Percentiles rank a stretch among this genome's conserved stretches.
These are phyloP conservation scores for Pistacia vera DNA, from an alignment of 345 rosid genomes.

Conservation along the genomic window DNA sequence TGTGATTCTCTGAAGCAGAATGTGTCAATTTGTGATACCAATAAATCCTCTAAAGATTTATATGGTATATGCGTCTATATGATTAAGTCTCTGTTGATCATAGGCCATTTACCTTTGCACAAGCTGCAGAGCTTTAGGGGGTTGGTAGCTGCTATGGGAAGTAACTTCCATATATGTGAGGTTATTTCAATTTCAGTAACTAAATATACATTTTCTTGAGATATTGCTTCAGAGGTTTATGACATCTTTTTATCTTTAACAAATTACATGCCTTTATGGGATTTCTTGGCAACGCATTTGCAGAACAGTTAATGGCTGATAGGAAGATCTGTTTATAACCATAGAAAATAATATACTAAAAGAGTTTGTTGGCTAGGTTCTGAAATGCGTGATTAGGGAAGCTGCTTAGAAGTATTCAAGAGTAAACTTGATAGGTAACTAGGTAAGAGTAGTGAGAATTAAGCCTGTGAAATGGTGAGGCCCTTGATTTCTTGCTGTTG, in stretches of 20 bases:
- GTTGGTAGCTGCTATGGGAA: constrained; percentile 69
- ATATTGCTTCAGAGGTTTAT: neutral
- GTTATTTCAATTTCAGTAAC: constrained; percentile 11
- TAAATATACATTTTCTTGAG: constrained; percentile 2
- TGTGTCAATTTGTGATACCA: too few relatives aligned
- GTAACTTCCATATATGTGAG: constrained; percentile 64
- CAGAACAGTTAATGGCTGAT: neutral
- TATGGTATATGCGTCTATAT: neutral
- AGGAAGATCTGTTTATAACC: too few relatives aligned
- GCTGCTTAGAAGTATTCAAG: too few relatives aligned
- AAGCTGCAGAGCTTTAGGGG: constrained; percentile 63
- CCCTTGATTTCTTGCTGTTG: too few relatives aligned
- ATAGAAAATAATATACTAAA: too few relatives aligned
- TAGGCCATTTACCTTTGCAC: constrained; percentile 83
- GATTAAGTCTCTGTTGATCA: neutral
- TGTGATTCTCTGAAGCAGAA: too few relatives aligned
- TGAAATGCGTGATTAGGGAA: too few relatives aligned
- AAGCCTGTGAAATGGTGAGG: too few relatives aligned
- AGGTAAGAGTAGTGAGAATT: too few relatives aligned
- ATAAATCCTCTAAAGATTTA: neutral
- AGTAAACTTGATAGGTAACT: too few relatives aligned
- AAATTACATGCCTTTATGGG: neutral
- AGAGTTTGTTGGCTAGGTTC: too few relatives aligned
- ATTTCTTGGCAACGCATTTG: neutral
- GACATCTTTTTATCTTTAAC: neutral